phyloP scores from a whole-genome alignment of 805 yeast genomes.

The Yarrowia hollandica region DNA sequence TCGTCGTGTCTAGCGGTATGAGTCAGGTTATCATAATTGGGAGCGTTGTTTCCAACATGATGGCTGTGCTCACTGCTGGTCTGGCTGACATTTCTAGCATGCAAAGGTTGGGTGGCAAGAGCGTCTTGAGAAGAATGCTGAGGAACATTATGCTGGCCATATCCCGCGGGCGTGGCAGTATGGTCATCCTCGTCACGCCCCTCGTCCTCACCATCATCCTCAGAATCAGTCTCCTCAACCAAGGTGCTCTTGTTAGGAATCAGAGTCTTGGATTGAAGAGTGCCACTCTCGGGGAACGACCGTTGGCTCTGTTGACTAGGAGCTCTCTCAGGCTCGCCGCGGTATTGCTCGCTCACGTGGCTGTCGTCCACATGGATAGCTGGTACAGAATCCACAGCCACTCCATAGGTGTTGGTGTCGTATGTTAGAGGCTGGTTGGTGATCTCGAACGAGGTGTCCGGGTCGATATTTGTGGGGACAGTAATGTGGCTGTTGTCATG shows the following conservation, averaged over 20 bases:
- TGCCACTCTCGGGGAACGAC: constrained; percentile 6
- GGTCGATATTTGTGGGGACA: background rate
- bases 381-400: constrained; percentile 1
- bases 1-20: background rate
- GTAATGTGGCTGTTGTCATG: background rate
- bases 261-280: constrained; percentile 60
- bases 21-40: background rate
- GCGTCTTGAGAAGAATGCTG: too few species aligned
- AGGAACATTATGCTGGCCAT: background rate
- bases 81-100: constrained; percentile 1
- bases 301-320: constrained; percentile 17
- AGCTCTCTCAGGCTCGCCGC: background rate
- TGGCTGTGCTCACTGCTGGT: constrained; percentile 5
- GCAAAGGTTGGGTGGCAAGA: background rate
- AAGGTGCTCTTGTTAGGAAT: constrained; percentile 83
- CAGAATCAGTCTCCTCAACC: constrained; percentile 88
- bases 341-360: background rate
- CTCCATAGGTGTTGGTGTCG: background rate
- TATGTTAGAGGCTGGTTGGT: constrained; percentile 7
- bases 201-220: constrained; percentile 49
- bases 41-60: background rate
- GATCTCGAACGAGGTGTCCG: constrained; percentile 3
- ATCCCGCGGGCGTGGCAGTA: background rate
- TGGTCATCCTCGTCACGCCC: constrained; percentile 29
- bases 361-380: constrained; percentile 5